Conservation (phyloP, 176 grass and related monocot species). For the Triticum timopheevii region DNA sequence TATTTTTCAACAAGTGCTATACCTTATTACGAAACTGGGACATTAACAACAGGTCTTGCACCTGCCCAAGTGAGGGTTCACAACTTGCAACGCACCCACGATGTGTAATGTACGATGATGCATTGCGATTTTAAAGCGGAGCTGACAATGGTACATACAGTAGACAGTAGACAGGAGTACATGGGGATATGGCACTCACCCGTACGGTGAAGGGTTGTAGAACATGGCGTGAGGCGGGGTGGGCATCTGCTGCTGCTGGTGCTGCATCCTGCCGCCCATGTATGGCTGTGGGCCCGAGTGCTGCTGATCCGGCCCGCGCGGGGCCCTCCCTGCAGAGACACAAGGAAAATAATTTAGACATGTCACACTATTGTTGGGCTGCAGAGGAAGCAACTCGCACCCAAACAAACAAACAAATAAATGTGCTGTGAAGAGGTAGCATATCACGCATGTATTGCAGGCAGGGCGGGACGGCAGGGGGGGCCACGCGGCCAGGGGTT, state of each 20-base stretch:
- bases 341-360: no score
- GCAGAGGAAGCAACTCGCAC: conserved; percentile 25
- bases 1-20: background rate
- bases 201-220: conserved; percentile 45
- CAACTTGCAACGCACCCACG: conserved; percentile 11
- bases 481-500: background rate
- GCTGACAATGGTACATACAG: background rate
- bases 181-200: conserved; percentile 37
- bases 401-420: conserved; percentile 26
- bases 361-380: background rate
- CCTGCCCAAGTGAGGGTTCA: background rate
- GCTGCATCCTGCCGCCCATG: conserved; percentile 41
- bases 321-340: conserved; percentile 37
- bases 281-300: conserved; percentile 24
- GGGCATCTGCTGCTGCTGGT: conserved; percentile 25
- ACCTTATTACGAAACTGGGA: background rate
- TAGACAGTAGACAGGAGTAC: no score
- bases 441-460: conserved; percentile 1
- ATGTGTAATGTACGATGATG: background rate
- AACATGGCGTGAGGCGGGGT: conserved; percentile 32
- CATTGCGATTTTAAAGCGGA: background rate
- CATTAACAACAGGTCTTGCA: background rate
- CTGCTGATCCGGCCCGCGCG: conserved; percentile 38
- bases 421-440: conserved; percentile 24
- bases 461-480: background rate